These are phyloP conservation scores for Syzygium aqueum DNA, from an alignment of 345 rosid species.

Conservation along the genomic window DNA sequence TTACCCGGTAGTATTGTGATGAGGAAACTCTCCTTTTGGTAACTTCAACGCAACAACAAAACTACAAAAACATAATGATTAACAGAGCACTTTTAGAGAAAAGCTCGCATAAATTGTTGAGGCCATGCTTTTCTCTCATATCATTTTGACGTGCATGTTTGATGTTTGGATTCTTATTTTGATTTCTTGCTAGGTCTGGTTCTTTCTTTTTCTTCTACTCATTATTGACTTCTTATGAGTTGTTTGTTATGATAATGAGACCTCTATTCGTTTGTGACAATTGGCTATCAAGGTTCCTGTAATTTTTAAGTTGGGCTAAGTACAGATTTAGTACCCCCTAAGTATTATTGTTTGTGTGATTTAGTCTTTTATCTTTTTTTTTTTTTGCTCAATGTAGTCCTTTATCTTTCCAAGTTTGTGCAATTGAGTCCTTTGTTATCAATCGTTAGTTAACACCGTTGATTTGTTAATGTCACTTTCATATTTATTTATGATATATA, in stretches of 20 bases:
- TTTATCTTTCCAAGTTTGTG: background rate
- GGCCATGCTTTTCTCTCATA: background rate
- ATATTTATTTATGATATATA: too few species aligned
- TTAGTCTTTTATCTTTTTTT: too few species aligned
- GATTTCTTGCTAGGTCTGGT: background rate
- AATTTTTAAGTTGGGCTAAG: background rate
- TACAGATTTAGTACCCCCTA: background rate
- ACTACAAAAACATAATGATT: background rate
- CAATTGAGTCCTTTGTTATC: too few species aligned
- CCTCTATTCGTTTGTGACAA: background rate
- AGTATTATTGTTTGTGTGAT: background rate
- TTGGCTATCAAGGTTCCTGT: background rate
- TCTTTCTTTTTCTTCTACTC: background rate
- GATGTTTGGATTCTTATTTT: background rate
- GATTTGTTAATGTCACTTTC: too few species aligned
- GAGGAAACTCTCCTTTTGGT: background rate
- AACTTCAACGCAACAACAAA: background rate
- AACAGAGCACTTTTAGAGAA: background rate
- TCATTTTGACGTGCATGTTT: background rate
- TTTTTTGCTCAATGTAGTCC: too few species aligned
- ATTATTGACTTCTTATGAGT: background rate
- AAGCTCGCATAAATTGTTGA: background rate
- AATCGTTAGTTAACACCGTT: too few species aligned
- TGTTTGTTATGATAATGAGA: background rate
- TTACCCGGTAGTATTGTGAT: background rate